A percentile compares a stretch with the other conserved stretches of the same genome.
Conservation (phyloP, 108 stramenopile genomes). For the Pseudonitzschia multiseries region DNA sequence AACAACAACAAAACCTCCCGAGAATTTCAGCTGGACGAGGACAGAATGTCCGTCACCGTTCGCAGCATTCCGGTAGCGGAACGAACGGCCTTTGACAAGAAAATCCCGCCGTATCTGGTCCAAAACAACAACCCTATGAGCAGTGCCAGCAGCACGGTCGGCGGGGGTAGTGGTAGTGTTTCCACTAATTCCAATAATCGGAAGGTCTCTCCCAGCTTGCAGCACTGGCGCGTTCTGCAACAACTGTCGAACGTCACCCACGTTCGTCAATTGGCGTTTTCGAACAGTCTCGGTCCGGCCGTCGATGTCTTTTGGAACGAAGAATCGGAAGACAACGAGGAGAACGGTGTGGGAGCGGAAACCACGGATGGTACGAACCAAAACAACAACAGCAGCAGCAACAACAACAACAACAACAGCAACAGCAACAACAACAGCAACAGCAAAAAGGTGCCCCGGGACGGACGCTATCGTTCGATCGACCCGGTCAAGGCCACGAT, state of each 20-base stretch:
- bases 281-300: conserved; percentile 46
- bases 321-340: conserved; percentile 13
- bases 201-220: conserved; percentile 41
- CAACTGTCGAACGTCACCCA: conserved; percentile 29
- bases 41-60: conserved; percentile 48
- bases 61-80: conserved; percentile 43
- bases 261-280: conserved; percentile 62
- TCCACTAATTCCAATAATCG: not conserved
- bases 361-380: not conserved
- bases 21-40: conserved; percentile 28
- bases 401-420: no score
- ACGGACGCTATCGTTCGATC: conserved; percentile 67
- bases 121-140: not conserved
- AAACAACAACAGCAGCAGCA: not conserved
- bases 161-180: not conserved
- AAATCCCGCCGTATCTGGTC: conserved; percentile 25
- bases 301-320: conserved; percentile 49
- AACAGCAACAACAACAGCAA: no score
- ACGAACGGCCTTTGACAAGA: conserved; percentile 56
- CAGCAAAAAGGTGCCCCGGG: conserved; percentile 6
- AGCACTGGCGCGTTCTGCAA: conserved; percentile 52
- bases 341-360: not conserved
- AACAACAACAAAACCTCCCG: not conserved
- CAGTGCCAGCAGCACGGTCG: conserved; percentile 8
- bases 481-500: conserved; percentile 55